Evolutionary conservation across 108 stramenopile genomes (phyloP), one percentile per base, ranked within the genome.

Genomic region (Ochromonas danica): DNA sequence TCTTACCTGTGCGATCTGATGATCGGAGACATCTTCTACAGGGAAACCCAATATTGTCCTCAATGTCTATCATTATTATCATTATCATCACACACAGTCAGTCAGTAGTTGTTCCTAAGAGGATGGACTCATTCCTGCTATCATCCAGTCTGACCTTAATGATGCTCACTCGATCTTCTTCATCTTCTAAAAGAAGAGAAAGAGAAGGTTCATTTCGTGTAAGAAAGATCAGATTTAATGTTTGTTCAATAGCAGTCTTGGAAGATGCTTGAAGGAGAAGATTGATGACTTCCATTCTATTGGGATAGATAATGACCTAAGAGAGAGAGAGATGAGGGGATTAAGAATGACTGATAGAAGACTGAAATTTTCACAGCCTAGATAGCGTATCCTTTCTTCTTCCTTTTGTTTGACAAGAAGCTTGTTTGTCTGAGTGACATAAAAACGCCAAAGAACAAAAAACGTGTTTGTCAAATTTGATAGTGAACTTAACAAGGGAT

Each of bases 181-280:
- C 6, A 51, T 67, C 31, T 67, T 28, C 35, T 31, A 3, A 6
- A 67, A 14, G 3, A 36, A 67, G 31, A 31, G 6, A 3, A 3
- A 14, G 30, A 6, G 35, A 67, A 14, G 63, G 63, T 67, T 67
- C 33, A 67, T 67, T 67, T 6, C 63, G 63, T 31, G 63, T 31
- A 28, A 33, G 30, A 33, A 67, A 67, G 3, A 25, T 67, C 10
- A 67, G 25, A 35, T 35, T 28, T 35, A 67, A 28, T 3, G 30
- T 10, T 67, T 67, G 17, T 67, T 67, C 63, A 6, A 67, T 33
- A 36, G 63, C 17, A 35, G 6, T 36, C 25, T 67, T 67, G 6
- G 63, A 35, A 36, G 33, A 6, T 10, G 63, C 63, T 6, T 33
- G 3, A 6, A 67, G 31, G 6, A 67, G 63, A 10, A 67, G 35